phyloP scores from a whole-genome alignment of 23 red algal species.

The Gracilaria domingensis region DNA sequence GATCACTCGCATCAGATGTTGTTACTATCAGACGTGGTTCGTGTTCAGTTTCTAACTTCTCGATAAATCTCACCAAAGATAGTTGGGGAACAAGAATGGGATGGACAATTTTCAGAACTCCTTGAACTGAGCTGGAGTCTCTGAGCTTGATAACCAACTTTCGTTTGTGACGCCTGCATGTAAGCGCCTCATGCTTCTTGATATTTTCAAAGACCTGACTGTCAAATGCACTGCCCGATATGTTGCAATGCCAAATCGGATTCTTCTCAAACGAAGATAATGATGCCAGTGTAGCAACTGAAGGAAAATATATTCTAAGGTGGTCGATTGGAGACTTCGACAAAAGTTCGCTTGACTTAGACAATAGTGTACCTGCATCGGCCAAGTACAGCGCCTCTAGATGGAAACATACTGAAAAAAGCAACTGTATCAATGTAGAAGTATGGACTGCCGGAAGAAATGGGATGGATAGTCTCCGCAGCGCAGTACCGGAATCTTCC shows the following conservation, averaged over 20 bases:
- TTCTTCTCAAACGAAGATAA: neutral
- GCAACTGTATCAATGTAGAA: neutral
- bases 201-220: neutral
- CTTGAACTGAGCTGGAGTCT: neutral
- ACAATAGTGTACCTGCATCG: neutral
- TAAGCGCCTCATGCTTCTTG: neutral
- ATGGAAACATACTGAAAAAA: constrained; percentile 12
- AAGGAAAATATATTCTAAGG: neutral
- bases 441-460: neutral
- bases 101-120: neutral
- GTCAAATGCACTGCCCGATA: neutral
- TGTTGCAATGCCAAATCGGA: neutral
- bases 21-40: neutral
- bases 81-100: neutral
- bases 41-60: neutral
- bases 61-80: neutral
- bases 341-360: neutral
- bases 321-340: neutral
- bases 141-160: neutral
- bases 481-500: neutral
- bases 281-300: neutral
- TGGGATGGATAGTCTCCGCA: neutral
- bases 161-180: neutral
- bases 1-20: neutral
- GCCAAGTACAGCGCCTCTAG: neutral